phyloP scores from a whole-genome alignment of 1,284 basidiomycete species.

The Melampsora abietis-canadensis region DNA sequence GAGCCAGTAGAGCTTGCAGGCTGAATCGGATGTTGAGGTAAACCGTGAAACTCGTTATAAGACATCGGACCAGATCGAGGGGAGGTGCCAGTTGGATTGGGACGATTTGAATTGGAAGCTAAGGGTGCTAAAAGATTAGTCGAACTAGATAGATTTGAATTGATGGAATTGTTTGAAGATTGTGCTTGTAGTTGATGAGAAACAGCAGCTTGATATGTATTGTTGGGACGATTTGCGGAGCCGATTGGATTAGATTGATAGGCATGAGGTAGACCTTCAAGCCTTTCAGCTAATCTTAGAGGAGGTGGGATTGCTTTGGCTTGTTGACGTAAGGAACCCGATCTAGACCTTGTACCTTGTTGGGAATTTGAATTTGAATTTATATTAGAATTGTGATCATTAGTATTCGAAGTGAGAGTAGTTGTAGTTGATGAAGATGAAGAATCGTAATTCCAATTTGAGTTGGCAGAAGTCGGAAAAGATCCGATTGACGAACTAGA shows the following conservation, averaged over 20 bases:
- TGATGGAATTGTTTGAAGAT: constrained; percentile 1
- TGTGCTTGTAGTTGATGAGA: constrained; percentile 3
- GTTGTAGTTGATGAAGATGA: constrained; percentile 45
- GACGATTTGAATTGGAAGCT: not conserved
- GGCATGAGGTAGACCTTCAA: constrained; percentile 37
- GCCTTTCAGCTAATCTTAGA: constrained; percentile 26
- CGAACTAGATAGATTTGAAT: not conserved
- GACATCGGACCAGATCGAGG: constrained; percentile 9
- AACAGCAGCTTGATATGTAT: not conserved
- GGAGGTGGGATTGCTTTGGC: constrained; percentile 38
- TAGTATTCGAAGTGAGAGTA: constrained; percentile 57
- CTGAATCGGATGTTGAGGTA: constrained; percentile 8
- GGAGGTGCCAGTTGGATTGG: constrained; percentile 12
- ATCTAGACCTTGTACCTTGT: constrained; percentile 49
- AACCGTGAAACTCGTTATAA: constrained; percentile 17
- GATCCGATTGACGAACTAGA: constrained; percentile 43
- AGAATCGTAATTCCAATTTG: constrained; percentile 60
- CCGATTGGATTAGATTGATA: constrained; percentile 19
- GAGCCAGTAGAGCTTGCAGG: not conserved
- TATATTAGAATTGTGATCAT: no score
- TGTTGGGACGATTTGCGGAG: constrained; percentile 1
- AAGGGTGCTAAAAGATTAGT: not conserved
- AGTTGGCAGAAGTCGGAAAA: constrained; percentile 53
- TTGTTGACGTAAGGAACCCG: constrained; percentile 42
- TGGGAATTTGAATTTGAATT: constrained; percentile 62